Evolutionary conservation across 352 stramenopile species (phyloP).

Genomic region (Phytophthora ohioensis): DNA sequence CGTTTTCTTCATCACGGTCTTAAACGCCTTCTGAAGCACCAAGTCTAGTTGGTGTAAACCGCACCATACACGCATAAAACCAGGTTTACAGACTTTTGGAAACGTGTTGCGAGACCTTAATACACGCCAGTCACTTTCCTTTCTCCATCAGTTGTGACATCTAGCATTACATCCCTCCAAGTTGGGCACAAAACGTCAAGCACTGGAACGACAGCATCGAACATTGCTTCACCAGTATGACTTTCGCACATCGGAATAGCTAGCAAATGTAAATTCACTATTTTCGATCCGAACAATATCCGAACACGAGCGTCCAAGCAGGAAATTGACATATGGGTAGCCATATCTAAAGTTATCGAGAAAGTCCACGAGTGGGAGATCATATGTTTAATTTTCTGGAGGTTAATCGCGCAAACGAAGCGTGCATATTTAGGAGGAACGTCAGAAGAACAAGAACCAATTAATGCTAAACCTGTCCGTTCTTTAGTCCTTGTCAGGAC

Average conservation of each 20-base stretch:
- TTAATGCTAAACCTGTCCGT: neutral
- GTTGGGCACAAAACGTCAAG: neutral
- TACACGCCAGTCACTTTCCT: neutral
- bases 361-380: neutral
- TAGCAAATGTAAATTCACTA: neutral
- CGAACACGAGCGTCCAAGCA: neutral
- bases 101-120: neutral
- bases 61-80: constrained; percentile 5
- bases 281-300: too few species aligned
- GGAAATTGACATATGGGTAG: neutral
- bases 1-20: neutral
- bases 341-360: neutral
- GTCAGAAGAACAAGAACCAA: neutral
- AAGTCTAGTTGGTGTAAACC: neutral
- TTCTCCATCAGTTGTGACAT: neutral
- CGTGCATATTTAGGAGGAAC: neutral
- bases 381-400: neutral
- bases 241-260: neutral
- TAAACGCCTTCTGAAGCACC: neutral
- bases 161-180: neutral
- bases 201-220: neutral
- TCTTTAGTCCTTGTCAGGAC: neutral
- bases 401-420: neutral
- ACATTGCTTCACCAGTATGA: constrained; percentile 1
- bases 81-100: neutral